These are phyloP conservation scores for Candida adriatica DNA, from an alignment of 805 yeast species.

Conservation along the genomic window DNA sequence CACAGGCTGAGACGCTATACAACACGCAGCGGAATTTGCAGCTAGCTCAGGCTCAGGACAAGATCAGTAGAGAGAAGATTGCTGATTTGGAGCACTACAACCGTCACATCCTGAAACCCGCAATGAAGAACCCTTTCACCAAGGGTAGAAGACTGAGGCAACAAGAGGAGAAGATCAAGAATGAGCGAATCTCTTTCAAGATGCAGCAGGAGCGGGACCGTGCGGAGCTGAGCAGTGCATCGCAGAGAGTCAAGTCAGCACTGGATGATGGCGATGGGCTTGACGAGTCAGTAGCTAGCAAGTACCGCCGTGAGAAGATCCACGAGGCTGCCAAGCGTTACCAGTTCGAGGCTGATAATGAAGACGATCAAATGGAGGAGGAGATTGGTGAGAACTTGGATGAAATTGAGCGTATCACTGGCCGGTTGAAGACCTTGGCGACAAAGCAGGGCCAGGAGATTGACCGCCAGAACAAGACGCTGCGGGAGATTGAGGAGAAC, in stretches of 20 bases:
- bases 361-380: constrained; percentile 88
- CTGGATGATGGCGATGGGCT: constrained; percentile 35
- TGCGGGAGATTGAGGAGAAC: constrained; percentile 72
- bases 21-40: constrained; percentile 72
- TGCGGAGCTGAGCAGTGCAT: constrained; percentile 52
- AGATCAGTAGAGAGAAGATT: constrained; percentile 77
- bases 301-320: constrained; percentile 31
- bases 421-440: constrained; percentile 69
- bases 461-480: constrained; percentile 66
- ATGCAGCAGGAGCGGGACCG: constrained; percentile 54
- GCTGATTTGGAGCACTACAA: constrained; percentile 72
- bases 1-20: constrained; percentile 84
- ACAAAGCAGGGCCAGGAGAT: constrained; percentile 69
- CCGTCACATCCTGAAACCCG: constrained; percentile 75
- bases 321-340: constrained; percentile 54
- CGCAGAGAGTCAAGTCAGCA: constrained; percentile 61
- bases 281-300: constrained; percentile 27
- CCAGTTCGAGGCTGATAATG: constrained; percentile 84
- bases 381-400: constrained; percentile 81
- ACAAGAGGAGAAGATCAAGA: constrained; percentile 62
- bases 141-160: constrained; percentile 67
- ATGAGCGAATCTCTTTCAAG: constrained; percentile 57
- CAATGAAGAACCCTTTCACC: constrained; percentile 82
- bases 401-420: constrained; percentile 62
- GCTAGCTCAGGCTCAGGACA: constrained; percentile 73